Evolutionary conservation across 768 basidiomycete genomes (phyloP).

Genomic region (Kwoniella sp.): DNA sequence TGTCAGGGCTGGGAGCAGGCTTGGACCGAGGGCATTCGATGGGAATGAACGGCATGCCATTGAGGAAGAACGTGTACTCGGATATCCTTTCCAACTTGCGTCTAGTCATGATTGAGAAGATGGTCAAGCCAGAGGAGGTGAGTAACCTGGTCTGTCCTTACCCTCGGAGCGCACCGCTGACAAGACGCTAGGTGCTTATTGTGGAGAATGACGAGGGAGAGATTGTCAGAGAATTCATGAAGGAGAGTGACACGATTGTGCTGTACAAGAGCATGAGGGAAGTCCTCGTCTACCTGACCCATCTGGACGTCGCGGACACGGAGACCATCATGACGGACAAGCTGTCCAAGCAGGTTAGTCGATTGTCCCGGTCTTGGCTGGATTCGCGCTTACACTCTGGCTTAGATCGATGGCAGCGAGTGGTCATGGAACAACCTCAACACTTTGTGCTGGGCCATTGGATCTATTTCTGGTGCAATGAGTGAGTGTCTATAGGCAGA

Average conservation of each 20-base stretch:
- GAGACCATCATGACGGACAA: conserved; percentile 98
- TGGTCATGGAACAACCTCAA: conserved; percentile 99
- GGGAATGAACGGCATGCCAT: conserved; percentile 51
- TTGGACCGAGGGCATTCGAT: conserved; percentile 42
- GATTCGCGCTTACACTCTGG: conserved; percentile 11
- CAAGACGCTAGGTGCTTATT: conserved; percentile 78
- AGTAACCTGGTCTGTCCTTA: background rate
- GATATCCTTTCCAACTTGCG: conserved; percentile 92
- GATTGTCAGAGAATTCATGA: conserved; percentile 97
- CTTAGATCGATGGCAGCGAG: conserved; percentile 75
- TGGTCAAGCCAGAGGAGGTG: conserved; percentile 99
- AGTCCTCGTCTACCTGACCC: conserved; percentile 92
- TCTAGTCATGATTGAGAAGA: conserved; percentile 92
- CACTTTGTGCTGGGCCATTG: conserved; percentile 99
- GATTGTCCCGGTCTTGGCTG: background rate
- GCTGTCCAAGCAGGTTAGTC: conserved; percentile 78
- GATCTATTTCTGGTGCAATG: conserved; percentile 98
- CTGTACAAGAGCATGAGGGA: conserved; percentile 99
- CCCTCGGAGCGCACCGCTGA: conserved; percentile 2
- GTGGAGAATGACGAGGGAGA: conserved; percentile 99
- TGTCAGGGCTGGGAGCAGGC: conserved; percentile 58
- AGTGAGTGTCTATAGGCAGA: conserved; percentile 58
- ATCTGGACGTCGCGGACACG: conserved; percentile 91
- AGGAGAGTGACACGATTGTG: conserved; percentile 96
- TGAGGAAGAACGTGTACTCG: conserved; percentile 90